Base-by-base conservation (phyloP, 768 basidiomycete species). In the Hirschioporus abietinus region DNA sequence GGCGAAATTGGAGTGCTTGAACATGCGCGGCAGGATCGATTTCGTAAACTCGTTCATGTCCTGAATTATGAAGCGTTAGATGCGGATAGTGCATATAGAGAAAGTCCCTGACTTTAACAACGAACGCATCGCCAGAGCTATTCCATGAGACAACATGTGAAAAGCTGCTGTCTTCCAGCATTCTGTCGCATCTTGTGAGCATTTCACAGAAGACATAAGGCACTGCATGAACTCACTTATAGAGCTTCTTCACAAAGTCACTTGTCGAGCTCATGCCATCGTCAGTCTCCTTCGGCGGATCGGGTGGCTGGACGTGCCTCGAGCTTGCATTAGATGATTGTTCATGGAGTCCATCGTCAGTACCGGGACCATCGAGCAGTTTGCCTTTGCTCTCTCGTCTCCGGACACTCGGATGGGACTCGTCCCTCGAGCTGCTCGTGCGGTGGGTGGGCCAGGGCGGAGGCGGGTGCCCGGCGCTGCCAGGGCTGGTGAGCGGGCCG, bases 11-110 rank as follows among this genome's bases (percentile, higher is more conserved):
- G 77, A 78, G 66, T 81, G 79, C 68, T 80, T 78, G 74, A 81
- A 80, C 70, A 79, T 75, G 7, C 73, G 72, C 1, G 79, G 79
- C 6, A 80, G 72, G 67, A 80, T 82, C 75, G 84, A 86, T 77
- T 93, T 95, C 42, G 95, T 95, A 78, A 96, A 96, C 72, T 95
- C 93, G 78, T 93, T 96, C 92, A 96, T 96, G 81, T 96, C 95
- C 85, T 83, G 70, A 15, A 18, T 34, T 26, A 35, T 30, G 15
- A 24, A 23, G 52, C 42, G 18, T 35, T 15, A 59, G 20, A 30
- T 35, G 27, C 34, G 24, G 10, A 18, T 25, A 18, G 42, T 27
- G n/a, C 26, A n/a, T 34, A 58, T 26, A n/a, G 7, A 57, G 15
- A 1, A 64, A 3, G 5, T 27, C n/a, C 63, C 77, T 36, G 36